Conservation (phyloP, 2,329 filamentous ascomycete species). For the Exophiala dermatitidis region DNA sequence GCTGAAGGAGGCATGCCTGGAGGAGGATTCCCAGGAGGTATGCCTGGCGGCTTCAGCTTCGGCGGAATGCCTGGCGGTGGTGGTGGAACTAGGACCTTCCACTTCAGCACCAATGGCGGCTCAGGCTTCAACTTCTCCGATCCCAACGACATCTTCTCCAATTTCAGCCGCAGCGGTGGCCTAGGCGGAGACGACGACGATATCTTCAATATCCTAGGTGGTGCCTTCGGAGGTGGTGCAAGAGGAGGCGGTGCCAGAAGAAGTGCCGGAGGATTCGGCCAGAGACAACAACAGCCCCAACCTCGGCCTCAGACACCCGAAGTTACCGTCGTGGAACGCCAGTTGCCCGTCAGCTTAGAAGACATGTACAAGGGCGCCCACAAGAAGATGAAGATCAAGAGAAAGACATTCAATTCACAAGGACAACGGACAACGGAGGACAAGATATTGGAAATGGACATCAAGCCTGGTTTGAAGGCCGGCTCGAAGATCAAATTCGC, state of each 20-base stretch:
- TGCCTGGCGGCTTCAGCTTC: conserved; percentile 47
- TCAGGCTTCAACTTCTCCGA: conserved; percentile 75
- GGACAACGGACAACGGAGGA: conserved; percentile 83
- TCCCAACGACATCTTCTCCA: conserved; percentile 74
- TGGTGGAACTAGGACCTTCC: conserved; percentile 40
- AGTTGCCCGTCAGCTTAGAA: conserved; percentile 72
- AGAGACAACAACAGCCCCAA: conserved; percentile 12
- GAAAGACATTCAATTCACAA: conserved; percentile 81
- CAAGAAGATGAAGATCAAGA: conserved; percentile 98
- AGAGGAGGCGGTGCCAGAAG: conserved; percentile 37
- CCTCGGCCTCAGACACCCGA: conserved; percentile 57
- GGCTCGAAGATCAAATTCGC: conserved; percentile 98
- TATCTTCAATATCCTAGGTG: conserved; percentile 49
- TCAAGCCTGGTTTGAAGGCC: conserved; percentile 92
- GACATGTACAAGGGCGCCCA: conserved; percentile 79
- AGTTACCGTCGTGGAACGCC: conserved; percentile 82
- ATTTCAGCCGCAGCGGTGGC: conserved; percentile 59
- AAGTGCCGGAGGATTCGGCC: conserved; percentile 25
- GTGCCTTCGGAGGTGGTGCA: conserved; percentile 36
- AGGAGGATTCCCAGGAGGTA: conserved; percentile 41
- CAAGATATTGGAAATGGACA: conserved; percentile 85
- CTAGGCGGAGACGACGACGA: conserved; percentile 43
- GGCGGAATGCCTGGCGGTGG: conserved; percentile 44
- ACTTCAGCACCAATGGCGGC: conserved; percentile 44
- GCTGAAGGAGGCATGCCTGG: conserved; percentile 42